A percentile compares a stretch with the other conserved stretches of the same genome.
Evolutionary conservation across 441 rosid species (phyloP).

Genomic region (Manihot esculenta): DNA sequence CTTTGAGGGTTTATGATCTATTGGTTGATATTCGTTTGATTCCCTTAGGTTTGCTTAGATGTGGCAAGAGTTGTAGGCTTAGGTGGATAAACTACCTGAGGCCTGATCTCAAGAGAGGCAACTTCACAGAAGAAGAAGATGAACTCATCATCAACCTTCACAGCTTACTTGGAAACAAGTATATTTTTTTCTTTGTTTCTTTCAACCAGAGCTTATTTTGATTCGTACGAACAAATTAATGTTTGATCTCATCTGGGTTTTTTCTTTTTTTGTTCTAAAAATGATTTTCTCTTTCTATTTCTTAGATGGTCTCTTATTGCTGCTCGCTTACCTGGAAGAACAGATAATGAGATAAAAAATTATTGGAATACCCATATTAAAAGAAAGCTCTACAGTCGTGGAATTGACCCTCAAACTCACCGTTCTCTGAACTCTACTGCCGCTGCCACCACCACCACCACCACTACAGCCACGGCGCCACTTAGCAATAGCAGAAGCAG

Average conservation of each 20-base stretch:
- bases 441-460: neutral
- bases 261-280: neutral
- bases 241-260: neutral
- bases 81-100: constrained; percentile 94
- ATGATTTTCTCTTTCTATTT: neutral
- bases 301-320: constrained; percentile 37
- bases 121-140: constrained; percentile 78
- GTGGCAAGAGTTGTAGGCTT: constrained; percentile 85
- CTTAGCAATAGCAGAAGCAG: neutral
- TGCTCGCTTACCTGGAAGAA: constrained; percentile 34
- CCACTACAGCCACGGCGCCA: neutral
- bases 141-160: constrained; percentile 80
- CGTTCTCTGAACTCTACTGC: constrained; percentile 31
- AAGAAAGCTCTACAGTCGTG: constrained; percentile 43
- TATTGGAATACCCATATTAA: constrained; percentile 37
- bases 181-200: neutral
- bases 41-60: constrained; percentile 60
- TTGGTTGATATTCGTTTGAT: no score
- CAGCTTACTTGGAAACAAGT: constrained; percentile 90
- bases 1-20: no score
- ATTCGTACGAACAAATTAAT: no score
- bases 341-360: constrained; percentile 35
- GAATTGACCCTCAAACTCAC: constrained; percentile 85
- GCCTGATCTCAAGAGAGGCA: constrained; percentile 91
- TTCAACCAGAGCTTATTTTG: neutral